Conservation (phyloP, 805 yeast genomes). For the Teunomyces aglyptinius region DNA sequence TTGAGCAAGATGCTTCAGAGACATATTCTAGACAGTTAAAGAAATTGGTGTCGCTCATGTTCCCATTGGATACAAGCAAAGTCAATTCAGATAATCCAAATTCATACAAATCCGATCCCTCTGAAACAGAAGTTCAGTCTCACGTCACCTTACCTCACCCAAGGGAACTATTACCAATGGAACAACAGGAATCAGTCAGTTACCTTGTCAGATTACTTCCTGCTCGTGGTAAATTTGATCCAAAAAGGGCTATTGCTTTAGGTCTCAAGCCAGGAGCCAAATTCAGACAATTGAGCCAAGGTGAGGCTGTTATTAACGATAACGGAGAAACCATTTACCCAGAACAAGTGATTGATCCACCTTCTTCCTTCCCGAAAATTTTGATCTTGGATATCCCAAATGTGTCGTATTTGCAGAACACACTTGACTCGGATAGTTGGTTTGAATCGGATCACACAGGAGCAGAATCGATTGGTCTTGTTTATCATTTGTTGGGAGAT, state of each 20-base stretch:
- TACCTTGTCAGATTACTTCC: slow-evolving; percentile 69
- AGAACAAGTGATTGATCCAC: slow-evolving; percentile 67
- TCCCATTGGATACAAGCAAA: slow-evolving; percentile 48
- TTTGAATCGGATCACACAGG: slow-evolving; percentile 31
- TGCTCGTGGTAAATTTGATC: slow-evolving; percentile 73
- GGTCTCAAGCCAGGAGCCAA: slow-evolving; percentile 67
- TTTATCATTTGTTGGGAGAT: slow-evolving; percentile 77
- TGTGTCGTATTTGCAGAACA: slow-evolving; percentile 35
- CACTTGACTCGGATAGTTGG: slow-evolving; percentile 28
- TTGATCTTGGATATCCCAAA: slow-evolving; percentile 75
- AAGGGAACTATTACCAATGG: slow-evolving; percentile 20
- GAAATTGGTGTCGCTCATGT: slow-evolving; percentile 52
- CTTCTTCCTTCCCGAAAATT: slow-evolving; percentile 56
- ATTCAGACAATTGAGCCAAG: slow-evolving; percentile 59
- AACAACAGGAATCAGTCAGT: slow-evolving; percentile 49
- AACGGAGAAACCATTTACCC: slow-evolving; percentile 62
- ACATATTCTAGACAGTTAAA: slow-evolving; percentile 17
- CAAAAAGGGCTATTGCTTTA: slow-evolving; percentile 59
- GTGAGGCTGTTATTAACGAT: slow-evolving; percentile 53
- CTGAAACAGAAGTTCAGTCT: slow-evolving; percentile 38
- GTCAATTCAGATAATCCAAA: slow-evolving; percentile 38
- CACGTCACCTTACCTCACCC: slow-evolving; percentile 34
- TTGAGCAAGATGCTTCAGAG: background rate
- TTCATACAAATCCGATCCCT: slow-evolving; percentile 37
- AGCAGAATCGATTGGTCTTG: slow-evolving; percentile 45